Percentiles rank a stretch among this genome's conserved stretches.
These are phyloP conservation scores for Boletus albobrunnescens DNA, from an alignment of 1,284 basidiomycete species.

Conservation along the genomic window DNA sequence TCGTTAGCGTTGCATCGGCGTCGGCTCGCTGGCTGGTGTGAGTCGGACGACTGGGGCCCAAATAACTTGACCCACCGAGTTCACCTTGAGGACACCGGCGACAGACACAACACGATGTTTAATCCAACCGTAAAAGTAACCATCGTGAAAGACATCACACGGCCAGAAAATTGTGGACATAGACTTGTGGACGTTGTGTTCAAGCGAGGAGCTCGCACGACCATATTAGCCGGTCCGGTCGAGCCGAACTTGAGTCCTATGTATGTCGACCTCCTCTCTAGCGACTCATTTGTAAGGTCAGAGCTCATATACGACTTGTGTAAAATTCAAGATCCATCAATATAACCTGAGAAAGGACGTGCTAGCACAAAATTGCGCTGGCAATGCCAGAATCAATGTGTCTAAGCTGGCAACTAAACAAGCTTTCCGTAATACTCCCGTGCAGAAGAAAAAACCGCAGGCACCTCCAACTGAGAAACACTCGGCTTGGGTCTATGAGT, in stretches of 20 bases:
- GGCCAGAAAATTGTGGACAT: conserved; percentile 57
- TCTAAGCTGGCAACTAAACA: conserved; percentile 6
- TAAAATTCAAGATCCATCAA: too few species aligned
- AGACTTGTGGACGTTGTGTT: conserved; percentile 1
- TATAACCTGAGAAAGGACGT: too few species aligned
- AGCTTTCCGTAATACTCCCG: conserved; percentile 33
- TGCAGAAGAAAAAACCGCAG: conserved; percentile 10
- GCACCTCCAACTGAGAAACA: conserved; percentile 20
- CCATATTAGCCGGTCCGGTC: conserved; percentile 11
- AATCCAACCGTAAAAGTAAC: conserved; percentile 56
- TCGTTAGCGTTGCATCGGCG: conserved; percentile 16
- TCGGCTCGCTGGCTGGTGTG: conserved; percentile 19
- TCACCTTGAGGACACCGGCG: conserved; percentile 43
- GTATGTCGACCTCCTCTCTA: too few species aligned
- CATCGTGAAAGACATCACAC: conserved; percentile 38
- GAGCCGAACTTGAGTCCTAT: conserved; percentile 5
- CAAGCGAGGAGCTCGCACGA: neutral
- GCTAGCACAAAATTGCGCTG: neutral
- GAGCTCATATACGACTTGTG: too few species aligned
- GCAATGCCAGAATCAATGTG: neutral
- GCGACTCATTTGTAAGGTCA: too few species aligned
- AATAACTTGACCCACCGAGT: conserved; percentile 30
- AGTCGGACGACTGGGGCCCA: neutral
- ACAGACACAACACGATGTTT: conserved; percentile 41
- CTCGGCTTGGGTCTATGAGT: conserved; percentile 88